These are phyloP conservation scores for Massarina eburnea DNA, from an alignment of 2,329 filamentous ascomycete genomes.

Conservation along the genomic window DNA sequence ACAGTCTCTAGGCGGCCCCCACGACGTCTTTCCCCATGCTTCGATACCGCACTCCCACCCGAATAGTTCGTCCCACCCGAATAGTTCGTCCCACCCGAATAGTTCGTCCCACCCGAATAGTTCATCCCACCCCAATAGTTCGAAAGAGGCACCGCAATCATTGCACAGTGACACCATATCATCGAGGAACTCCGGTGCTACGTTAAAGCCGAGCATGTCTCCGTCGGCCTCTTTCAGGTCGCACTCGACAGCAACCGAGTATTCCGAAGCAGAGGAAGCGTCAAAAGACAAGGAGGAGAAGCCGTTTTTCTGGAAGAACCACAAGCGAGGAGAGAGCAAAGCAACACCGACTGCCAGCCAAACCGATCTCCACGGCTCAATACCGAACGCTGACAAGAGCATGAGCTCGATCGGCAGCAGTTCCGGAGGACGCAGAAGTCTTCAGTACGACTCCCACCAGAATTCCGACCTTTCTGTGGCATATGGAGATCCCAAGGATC, in stretches of 20 bases:
- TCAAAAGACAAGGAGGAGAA: constrained; percentile 52
- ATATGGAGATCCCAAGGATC: constrained; percentile 44
- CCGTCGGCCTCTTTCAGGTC: constrained; percentile 78
- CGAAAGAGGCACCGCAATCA: constrained; percentile 27
- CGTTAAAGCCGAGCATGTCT: constrained; percentile 68
- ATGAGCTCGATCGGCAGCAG: constrained; percentile 44
- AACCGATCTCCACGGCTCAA: constrained; percentile 38
- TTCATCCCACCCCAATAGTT: constrained; percentile 25
- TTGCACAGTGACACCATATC: constrained; percentile 40
- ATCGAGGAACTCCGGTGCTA: constrained; percentile 50
- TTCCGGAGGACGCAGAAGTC: constrained; percentile 33
- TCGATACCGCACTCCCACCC: constrained; percentile 28
- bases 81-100: no score
- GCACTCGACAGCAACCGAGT: constrained; percentile 68
- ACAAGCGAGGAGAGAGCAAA: constrained; percentile 40
- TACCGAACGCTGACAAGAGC: constrained; percentile 41
- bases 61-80: constrained; percentile 24
- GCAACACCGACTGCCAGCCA: constrained; percentile 41
- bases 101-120: no score
- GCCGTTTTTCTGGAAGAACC: constrained; percentile 73
- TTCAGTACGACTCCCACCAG: constrained; percentile 36
- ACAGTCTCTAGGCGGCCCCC: constrained; percentile 64
- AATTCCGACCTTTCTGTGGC: constrained; percentile 29
- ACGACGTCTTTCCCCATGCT: constrained; percentile 25
- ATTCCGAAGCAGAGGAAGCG: constrained; percentile 74